Evolutionary conservation across 225 moss, liverwort and hornwort species (phyloP).

Genomic region (Pseudoscleropodium purum): DNA sequence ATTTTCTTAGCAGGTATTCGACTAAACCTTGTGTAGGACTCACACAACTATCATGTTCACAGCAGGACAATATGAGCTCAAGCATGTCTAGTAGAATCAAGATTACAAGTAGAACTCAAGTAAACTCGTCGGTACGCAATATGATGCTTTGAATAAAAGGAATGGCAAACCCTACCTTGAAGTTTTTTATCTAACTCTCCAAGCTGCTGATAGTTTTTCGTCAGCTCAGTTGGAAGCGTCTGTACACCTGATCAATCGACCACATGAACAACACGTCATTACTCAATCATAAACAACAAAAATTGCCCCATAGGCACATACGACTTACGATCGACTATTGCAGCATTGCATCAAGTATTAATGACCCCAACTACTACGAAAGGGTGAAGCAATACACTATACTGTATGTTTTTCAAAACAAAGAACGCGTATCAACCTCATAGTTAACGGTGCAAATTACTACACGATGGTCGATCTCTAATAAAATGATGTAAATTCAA

Average conservation of each 20-base stretch:
- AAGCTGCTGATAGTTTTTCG: constrained; percentile 50
- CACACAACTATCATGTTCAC: not conserved
- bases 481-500: not conserved
- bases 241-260: constrained; percentile 34
- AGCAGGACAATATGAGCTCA: not conserved
- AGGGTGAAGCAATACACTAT: not conserved
- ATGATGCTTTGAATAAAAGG: not conserved
- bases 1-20: not conserved
- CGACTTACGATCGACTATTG: not conserved
- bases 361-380: not conserved
- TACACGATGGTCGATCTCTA: not conserved
- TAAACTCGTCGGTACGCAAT: not conserved
- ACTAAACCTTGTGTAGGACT: not conserved
- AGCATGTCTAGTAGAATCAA: not conserved
- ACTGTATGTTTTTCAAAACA: not conserved
- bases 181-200: constrained; percentile 46
- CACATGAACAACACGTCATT: not conserved
- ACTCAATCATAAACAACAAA: not conserved
- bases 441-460: not conserved
- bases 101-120: not conserved
- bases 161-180: constrained; percentile 23
- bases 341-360: not conserved
- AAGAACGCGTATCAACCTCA: not conserved
- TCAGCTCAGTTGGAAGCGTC: constrained; percentile 46
- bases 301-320: not conserved